Conservation (phyloP, 805 yeast genomes). For the Komagataella mondaviorum region DNA sequence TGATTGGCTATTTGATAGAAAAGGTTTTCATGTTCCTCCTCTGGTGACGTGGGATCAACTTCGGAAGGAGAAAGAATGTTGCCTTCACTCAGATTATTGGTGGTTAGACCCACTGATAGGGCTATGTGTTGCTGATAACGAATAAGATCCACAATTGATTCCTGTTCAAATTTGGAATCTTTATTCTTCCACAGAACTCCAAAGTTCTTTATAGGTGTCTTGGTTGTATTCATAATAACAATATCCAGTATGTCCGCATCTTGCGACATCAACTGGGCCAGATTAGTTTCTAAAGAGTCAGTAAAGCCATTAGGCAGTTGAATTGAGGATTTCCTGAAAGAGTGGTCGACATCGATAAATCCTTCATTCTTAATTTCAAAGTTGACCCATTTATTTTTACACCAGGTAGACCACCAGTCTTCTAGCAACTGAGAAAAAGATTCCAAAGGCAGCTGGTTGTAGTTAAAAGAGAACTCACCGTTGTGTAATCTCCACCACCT, state of each 20-base stretch:
- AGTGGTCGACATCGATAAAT: constrained; percentile 15
- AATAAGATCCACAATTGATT: constrained; percentile 9
- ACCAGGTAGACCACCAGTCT: constrained; percentile 25
- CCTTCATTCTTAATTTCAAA: constrained; percentile 19
- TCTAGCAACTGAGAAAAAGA: constrained; percentile 7
- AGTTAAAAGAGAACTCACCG: constrained; percentile 13
- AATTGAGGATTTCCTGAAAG: constrained; percentile 16
- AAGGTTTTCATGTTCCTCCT: constrained; percentile 9
- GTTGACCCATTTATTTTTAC: constrained; percentile 12
- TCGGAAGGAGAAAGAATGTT: constrained; percentile 8
- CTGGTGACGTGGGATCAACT: constrained; percentile 13
- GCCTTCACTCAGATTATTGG: constrained; percentile 1
- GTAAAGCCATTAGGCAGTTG: constrained; percentile 15
- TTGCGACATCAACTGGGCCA: constrained; percentile 5
- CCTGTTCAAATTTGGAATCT: constrained; percentile 8
- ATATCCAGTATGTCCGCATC: constrained; percentile 9
- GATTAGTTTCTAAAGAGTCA: constrained; percentile 12
- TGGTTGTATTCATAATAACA: constrained; percentile 13
- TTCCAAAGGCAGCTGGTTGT: constrained; percentile 4
- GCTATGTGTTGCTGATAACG: constrained; percentile 13
- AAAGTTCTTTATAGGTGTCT: constrained; percentile 17
- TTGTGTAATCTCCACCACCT: constrained; percentile 18
- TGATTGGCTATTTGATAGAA: constrained; percentile 10
- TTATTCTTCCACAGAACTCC: constrained; percentile 14
- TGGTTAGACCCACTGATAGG: constrained; percentile 12